phyloP scores from a whole-genome alignment of 2,329 filamentous ascomycete genomes.

The Pochonia chlamydosporia region DNA sequence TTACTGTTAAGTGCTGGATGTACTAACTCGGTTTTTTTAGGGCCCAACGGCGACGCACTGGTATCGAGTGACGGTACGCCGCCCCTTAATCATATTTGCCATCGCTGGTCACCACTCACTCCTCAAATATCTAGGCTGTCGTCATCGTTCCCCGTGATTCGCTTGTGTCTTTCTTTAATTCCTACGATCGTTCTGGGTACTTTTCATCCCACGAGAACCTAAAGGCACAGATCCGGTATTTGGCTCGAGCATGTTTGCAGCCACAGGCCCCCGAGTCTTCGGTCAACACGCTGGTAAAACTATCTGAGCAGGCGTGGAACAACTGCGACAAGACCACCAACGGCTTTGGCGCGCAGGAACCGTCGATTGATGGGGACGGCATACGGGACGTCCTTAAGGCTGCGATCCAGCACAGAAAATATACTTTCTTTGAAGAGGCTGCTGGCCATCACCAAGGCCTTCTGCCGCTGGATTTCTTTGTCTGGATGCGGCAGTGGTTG shows the following conservation, averaged over 20 bases:
- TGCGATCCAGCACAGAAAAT: constrained; percentile 4
- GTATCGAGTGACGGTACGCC: constrained; percentile 17
- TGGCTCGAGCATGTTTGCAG: constrained; percentile 5
- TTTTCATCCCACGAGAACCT: too few relatives aligned
- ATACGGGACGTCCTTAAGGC: constrained; percentile 9
- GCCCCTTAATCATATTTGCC: not conserved
- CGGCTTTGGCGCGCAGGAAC: not conserved
- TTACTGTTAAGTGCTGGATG: too few relatives aligned
- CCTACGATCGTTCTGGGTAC: rapidly evolving
- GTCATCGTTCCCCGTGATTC: constrained; percentile 14
- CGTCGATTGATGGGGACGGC: not conserved
- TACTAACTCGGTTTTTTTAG: too few relatives aligned
- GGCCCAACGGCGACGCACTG: constrained; percentile 17
- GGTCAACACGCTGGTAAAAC: not conserved
- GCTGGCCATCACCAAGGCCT: not conserved
- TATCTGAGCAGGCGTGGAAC: constrained; percentile 5
- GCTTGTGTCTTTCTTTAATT: constrained; percentile 9
- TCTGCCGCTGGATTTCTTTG: constrained; percentile 8
- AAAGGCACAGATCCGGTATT: constrained; percentile 8
- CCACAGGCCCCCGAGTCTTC: too few relatives aligned
- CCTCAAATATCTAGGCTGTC: constrained; percentile 11
- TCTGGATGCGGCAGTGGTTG: constrained; percentile 11
- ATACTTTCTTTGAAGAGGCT: constrained; percentile 8
- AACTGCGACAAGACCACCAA: too few relatives aligned
- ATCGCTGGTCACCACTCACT: not conserved